Evolutionary conservation across 306 rosid genomes (phyloP).

Genomic region (Ormosia emarginata): DNA sequence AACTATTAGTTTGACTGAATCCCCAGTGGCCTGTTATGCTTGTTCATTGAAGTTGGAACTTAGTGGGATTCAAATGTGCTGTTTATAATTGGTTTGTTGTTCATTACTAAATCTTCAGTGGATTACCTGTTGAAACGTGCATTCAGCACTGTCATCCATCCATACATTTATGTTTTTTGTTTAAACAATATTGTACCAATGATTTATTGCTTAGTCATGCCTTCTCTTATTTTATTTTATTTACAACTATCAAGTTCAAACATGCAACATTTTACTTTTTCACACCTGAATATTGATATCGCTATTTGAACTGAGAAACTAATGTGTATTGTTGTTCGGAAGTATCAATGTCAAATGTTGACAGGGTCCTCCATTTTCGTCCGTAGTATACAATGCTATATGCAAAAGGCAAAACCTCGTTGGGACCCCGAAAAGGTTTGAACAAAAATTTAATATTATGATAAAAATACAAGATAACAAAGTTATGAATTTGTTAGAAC

Average conservation of each 20-base stretch:
- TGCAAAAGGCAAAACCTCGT: background rate
- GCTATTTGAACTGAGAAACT: no score
- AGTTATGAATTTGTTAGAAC: no score
- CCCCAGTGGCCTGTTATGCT: background rate
- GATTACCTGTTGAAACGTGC: background rate
- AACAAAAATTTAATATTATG: no score
- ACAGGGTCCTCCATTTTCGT: no score
- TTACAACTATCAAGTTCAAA: background rate
- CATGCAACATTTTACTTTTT: no score
- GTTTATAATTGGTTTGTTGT: background rate
- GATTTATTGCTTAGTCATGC: background rate
- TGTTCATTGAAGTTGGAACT: background rate
- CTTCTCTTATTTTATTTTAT: background rate
- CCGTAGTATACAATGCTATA: background rate
- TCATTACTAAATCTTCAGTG: background rate
- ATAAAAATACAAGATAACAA: no score
- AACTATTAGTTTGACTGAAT: slow-evolving; percentile 19
- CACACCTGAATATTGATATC: no score
- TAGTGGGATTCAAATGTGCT: background rate
- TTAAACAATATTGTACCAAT: background rate
- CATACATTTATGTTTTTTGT: background rate
- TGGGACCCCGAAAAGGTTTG: background rate
- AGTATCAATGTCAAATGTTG: no score
- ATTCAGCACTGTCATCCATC: background rate
- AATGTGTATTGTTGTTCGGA: no score